A percentile compares a stretch with the other conserved stretches of the same genome.
Evolutionary conservation across 352 stramenopile genomes (phyloP).

Genomic region (Thraustochytrium striatum): DNA sequence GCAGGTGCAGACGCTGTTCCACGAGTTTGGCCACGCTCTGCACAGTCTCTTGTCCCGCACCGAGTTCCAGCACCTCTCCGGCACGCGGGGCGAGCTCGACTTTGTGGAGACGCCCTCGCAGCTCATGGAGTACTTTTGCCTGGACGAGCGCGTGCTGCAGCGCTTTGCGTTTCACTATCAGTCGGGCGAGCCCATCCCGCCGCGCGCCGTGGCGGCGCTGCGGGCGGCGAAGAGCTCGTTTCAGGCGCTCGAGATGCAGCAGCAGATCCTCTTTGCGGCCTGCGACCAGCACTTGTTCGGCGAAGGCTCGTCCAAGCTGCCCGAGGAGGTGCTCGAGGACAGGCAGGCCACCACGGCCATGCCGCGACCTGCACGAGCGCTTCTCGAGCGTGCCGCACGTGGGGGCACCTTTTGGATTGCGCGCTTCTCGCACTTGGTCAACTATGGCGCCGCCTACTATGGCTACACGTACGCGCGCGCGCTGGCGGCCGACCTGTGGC

Average conservation of each 20-base stretch:
- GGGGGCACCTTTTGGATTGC: constrained; percentile 70
- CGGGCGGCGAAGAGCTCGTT: constrained; percentile 77
- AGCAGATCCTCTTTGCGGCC: constrained; percentile 53
- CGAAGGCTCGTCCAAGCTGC: constrained; percentile 21
- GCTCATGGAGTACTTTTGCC: constrained; percentile 94
- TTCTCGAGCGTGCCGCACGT: no score
- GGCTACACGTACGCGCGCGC: constrained; percentile 79
- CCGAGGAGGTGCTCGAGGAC: constrained; percentile 68
- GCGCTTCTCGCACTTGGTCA: constrained; percentile 72
- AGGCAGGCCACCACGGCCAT: no score
- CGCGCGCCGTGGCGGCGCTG: constrained; percentile 68
- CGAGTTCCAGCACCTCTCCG: constrained; percentile 93
- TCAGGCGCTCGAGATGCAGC: constrained; percentile 75
- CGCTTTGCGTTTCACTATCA: constrained; percentile 75
- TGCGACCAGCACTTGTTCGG: constrained; percentile 57
- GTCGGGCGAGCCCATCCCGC: constrained; percentile 70
- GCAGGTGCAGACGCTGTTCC: constrained; percentile 94
- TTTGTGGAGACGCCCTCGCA: constrained; percentile 93
- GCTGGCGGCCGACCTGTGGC: constrained; percentile 79
- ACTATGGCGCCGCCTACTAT: constrained; percentile 80
- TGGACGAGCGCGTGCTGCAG: constrained; percentile 76
- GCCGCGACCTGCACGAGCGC: no score
- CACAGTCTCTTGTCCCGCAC: constrained; percentile 91
- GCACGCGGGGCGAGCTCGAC: constrained; percentile 84
- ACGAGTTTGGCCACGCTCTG: constrained; percentile 96